phyloP scores from a whole-genome alignment of 495 filamentous ascomycete genomes.

The Penicillium parvum region DNA sequence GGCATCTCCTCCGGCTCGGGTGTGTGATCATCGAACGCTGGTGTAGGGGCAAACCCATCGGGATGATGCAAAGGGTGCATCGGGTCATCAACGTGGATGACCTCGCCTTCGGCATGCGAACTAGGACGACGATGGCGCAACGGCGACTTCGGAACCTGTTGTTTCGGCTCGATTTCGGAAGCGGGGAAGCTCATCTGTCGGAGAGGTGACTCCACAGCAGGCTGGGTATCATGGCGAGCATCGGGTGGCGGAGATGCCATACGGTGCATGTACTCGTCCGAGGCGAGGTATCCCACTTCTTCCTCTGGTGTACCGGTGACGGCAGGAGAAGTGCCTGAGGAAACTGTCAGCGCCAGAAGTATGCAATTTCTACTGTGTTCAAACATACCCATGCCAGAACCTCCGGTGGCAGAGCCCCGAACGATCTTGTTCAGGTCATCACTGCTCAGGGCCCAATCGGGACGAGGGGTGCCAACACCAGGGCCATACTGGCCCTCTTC shows the following conservation, averaged over 20 bases:
- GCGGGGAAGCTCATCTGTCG: conserved; percentile 50
- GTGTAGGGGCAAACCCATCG: conserved; percentile 50
- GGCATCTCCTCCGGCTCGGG: conserved; percentile 9
- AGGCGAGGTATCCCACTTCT: conserved; percentile 75
- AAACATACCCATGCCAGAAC: conserved; percentile 59
- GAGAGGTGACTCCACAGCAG: conserved; percentile 54
- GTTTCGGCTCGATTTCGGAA: conserved; percentile 18
- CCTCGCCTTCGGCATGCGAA: conserved; percentile 35
- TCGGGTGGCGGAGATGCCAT: conserved; percentile 59
- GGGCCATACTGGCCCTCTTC: conserved; percentile 71
- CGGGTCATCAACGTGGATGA: conserved; percentile 78
- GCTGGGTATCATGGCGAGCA: conserved; percentile 40
- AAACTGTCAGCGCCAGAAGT: conserved; percentile 4
- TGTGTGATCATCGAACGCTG: conserved; percentile 10
- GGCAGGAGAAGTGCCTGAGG: conserved; percentile 45
- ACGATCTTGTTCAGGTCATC: conserved; percentile 92
- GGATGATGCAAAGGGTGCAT: conserved; percentile 57
- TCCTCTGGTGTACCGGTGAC: conserved; percentile 65
- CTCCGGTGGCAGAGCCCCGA: conserved; percentile 59
- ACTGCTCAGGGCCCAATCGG: conserved; percentile 84
- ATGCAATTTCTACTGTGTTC: not conserved
- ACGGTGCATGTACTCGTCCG: conserved; percentile 71
- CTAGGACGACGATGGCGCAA: conserved; percentile 14
- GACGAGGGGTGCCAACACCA: conserved; percentile 58
- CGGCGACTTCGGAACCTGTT: not conserved